A percentile compares a stretch with the other conserved stretches of the same genome.
Evolutionary conservation across 164 flowering plant species (phyloP).

Genomic region (Kingdonia uniflora): DNA sequence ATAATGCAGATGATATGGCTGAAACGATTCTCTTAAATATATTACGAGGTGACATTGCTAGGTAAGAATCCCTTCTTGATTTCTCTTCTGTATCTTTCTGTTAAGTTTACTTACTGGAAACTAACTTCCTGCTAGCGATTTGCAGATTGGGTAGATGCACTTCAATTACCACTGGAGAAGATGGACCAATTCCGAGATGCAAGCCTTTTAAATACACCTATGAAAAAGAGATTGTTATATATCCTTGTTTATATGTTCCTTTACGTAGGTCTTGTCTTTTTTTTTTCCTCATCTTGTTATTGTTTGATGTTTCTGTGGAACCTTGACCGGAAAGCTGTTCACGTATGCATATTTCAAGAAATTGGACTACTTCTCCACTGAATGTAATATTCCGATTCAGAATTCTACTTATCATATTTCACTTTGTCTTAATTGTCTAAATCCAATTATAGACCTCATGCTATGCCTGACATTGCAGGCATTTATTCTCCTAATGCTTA

Average conservation of each 20-base stretch:
- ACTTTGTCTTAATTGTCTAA: not conserved
- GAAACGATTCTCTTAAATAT: conserved; percentile 93
- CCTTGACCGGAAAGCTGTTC: conserved; percentile 43
- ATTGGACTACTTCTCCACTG: conserved; percentile 99
- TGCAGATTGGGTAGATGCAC: conserved; percentile 93
- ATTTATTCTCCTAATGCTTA: conserved; percentile 98
- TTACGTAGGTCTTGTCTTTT: conserved; percentile 2
- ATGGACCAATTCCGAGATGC: conserved; percentile 99
- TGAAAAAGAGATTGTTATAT: conserved; percentile 99
- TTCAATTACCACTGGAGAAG: conserved; percentile 85
- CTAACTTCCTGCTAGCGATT: conserved; percentile 7
- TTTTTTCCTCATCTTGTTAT: conserved; percentile 4
- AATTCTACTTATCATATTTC: not conserved
- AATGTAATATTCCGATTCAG: conserved; percentile 45
- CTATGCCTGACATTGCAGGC: conserved; percentile 37
- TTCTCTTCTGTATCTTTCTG: not conserved
- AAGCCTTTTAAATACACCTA: conserved; percentile 97
- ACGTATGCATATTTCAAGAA: conserved; percentile 99
- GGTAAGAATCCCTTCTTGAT: conserved; percentile 31
- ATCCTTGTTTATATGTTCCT: conserved; percentile 45
- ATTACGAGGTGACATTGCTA: conserved; percentile 94
- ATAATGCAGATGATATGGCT: conserved; percentile 98
- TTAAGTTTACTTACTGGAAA: conserved; percentile 6
- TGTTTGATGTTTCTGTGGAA: conserved; percentile 10
- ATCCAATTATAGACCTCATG: not conserved